Conservation (phyloP, 2,329 filamentous ascomycete species). For the Blastomyces percursus region DNA sequence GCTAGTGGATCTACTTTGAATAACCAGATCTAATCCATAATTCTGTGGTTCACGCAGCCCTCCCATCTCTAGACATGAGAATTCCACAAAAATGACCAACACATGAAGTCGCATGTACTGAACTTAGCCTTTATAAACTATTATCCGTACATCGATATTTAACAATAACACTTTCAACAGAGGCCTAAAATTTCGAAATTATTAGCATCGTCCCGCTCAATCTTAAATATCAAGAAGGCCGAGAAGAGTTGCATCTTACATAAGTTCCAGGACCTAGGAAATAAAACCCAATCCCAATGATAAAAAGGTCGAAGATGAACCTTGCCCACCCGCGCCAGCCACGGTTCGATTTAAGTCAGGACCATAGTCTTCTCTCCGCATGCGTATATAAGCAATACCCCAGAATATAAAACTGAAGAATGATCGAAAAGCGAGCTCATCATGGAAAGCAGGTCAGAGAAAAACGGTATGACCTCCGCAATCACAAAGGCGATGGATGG, state of each 20-base stretch:
- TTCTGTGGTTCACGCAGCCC: neutral
- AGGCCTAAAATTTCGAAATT: conserved; percentile 23
- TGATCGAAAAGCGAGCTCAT: conserved; percentile 68
- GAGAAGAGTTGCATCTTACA: conserved; percentile 23
- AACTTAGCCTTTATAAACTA: conserved; percentile 17
- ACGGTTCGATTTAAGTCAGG: conserved; percentile 32
- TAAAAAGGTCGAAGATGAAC: conserved; percentile 52
- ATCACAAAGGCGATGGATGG: conserved; percentile 90
- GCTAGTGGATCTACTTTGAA: neutral
- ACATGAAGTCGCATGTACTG: neutral
- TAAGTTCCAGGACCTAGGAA: conserved; percentile 79
- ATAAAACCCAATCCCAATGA: conserved; percentile 66
- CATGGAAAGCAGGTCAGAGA: conserved; percentile 54
- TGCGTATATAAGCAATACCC: conserved; percentile 37
- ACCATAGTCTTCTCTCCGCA: conserved; percentile 33
- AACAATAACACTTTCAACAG: conserved; percentile 44
- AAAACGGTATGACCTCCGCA: conserved; percentile 87
- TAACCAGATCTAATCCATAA: neutral
- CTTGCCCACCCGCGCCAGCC: conserved; percentile 35
- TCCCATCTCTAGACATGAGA: neutral
- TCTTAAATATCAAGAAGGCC: neutral
- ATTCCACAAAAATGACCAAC: neutral
- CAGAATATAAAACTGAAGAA: conserved; percentile 79
- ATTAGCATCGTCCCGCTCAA: neutral
- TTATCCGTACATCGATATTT: conserved; percentile 58